Conservation (phyloP, 1,139 yeast genomes). For the Debaryomyces psychrophilus region DNA sequence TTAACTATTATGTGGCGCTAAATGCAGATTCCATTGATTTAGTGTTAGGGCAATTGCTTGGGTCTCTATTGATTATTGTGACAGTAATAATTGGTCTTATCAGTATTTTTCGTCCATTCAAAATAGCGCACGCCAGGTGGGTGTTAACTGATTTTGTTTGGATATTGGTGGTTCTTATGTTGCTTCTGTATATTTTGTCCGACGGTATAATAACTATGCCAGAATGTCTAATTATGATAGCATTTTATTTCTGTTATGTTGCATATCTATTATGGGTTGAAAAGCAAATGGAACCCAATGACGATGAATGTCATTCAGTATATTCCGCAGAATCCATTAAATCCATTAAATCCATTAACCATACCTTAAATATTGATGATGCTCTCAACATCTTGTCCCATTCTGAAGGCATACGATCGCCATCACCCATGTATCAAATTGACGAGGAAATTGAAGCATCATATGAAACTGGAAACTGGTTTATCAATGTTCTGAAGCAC, state of each 20-base stretch:
- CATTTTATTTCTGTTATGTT: conserved; percentile 42
- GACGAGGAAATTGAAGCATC: conserved; percentile 1
- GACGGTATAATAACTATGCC: conserved; percentile 52
- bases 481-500: not conserved
- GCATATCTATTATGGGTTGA: conserved; percentile 28
- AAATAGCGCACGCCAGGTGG: conserved; percentile 22
- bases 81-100: conserved; percentile 43
- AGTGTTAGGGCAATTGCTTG: conserved; percentile 46
- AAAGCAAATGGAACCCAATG: conserved; percentile 19
- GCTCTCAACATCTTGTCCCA: conserved; percentile 28
- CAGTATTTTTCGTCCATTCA: conserved; percentile 30
- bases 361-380: conserved; percentile 31
- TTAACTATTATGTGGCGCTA: conserved; percentile 40
- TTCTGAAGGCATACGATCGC: conserved; percentile 2
- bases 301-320: conserved; percentile 16
- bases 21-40: conserved; percentile 35
- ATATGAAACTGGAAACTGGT: conserved; percentile 1
- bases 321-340: conserved; percentile 5
- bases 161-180: conserved; percentile 36
- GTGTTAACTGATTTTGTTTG: conserved; percentile 37
- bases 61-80: conserved; percentile 40
- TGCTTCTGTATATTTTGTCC: conserved; percentile 46
- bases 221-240: conserved; percentile 51
- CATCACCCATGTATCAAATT: conserved; percentile 2
- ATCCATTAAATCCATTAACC: conserved; percentile 15